Base-by-base conservation (phyloP, 441 rosid genomes). In the Arabidopsis hybrid region DNA sequence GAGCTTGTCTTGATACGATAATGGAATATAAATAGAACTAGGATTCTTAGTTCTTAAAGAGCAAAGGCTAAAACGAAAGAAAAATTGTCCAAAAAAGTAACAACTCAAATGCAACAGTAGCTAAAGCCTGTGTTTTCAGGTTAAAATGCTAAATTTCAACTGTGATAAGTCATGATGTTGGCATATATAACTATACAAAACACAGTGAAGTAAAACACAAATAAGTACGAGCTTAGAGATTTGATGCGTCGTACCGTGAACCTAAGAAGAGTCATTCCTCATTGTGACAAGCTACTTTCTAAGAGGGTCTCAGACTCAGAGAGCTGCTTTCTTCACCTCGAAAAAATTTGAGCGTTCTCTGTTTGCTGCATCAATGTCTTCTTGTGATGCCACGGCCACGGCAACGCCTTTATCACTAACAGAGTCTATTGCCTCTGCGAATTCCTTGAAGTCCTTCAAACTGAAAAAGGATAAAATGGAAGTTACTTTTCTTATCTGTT, bases 361-460 rank as follows among this genome's bases (percentile, higher is more conserved):
- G 86, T 89, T 82, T 4, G 96, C 94, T 35, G 85, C 85, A 26
- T 86, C 96, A 35, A 91, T 83, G 59, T 92, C 97, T 16, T 89
- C 90, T 6, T 83, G 87, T 36, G 93, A 95, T 32, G 97, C 95
- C 70, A 95, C 96, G 0, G 87, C 96, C 1, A 92, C 99, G 17
- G 76, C 76, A 14, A 95, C 87, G 18, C 97, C 97, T 61, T 83
- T 84, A 64, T 85, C 84, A 67, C 77, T 89, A 31, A 90, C 82
- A 0, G 88, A 80, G 11, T 91, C 97, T 13, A 95, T 76, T 43
- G 75, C 91, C 59, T 85, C 91, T 0, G 88, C 92, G 16, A 95
- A 95, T 64, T 88, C 89, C 85, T 81, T 92, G 83, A 95, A 95
- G 87, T 95, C 96, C 80, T 88, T 88, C 83, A 83, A 69, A 68